Evolutionary conservation across 345 rosid genomes (phyloP).

Genomic region (Acer campestre): DNA sequence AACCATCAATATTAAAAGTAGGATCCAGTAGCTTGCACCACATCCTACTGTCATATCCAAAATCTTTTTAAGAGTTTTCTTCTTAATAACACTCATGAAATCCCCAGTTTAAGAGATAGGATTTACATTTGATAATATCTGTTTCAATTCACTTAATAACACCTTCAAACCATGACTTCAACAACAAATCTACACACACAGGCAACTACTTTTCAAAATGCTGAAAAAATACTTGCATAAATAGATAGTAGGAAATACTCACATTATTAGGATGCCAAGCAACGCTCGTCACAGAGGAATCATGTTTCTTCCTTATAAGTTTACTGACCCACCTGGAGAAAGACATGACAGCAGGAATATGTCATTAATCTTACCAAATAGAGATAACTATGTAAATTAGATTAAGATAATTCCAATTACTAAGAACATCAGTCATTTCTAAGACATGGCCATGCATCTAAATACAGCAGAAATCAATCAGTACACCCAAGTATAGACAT

Average conservation of each 20-base stretch:
- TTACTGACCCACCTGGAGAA: slow-evolving; percentile 97
- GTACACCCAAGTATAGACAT: neutral
- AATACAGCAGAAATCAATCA: neutral
- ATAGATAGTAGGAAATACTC: slow-evolving; percentile 25
- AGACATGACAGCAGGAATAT: slow-evolving; percentile 20
- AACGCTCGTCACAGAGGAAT: slow-evolving; percentile 90
- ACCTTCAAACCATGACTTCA: neutral
- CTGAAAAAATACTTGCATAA: neutral
- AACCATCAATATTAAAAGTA: neutral
- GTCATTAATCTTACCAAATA: slow-evolving; percentile 20
- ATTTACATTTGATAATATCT: neutral
- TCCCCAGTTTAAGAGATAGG: neutral
- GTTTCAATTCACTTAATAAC: neutral
- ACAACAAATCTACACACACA: neutral
- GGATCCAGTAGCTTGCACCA: neutral
- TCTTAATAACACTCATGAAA: neutral
- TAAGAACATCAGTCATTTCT: neutral
- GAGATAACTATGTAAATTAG: neutral
- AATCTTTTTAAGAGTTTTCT: neutral
- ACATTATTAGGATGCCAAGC: slow-evolving; percentile 99
- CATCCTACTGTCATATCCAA: slow-evolving; percentile 2
- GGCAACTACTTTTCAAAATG: neutral
- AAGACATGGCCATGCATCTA: neutral
- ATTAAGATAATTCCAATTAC: neutral
- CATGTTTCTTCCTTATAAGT: slow-evolving; percentile 87